Base-by-base conservation (phyloP, 2,329 filamentous ascomycete genomes). In the Paramyrothecium sp. region DNA sequence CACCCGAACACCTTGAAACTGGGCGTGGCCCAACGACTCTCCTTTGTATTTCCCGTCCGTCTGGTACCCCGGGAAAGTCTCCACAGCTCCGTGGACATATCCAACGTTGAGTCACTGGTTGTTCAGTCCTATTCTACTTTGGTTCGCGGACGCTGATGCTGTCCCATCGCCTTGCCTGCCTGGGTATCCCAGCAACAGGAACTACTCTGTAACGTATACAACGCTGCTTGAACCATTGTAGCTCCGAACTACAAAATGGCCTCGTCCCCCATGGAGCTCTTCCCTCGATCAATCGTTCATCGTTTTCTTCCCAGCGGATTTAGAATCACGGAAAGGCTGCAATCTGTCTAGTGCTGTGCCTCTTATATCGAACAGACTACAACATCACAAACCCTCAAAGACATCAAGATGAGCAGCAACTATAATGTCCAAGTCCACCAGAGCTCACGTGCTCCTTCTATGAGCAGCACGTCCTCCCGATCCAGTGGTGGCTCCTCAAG, bases 371-470 rank as follows among this genome's bases (percentile, higher is more conserved):
- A 30, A 30, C 10, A 30, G 4, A 4, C 4, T 5, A 30, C 26
- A 30, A 4, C 10, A 30, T 30, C 26, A 30, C 5, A 4, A 30
- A 30, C 26, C 26, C 10, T 30, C 5, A 5, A 10, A 30, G 26
- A 53, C 38, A 58, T 33, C 51, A 61, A 55, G 46, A 68, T 72
- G 66, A 61, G 60, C 58, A 60, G 60, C 53, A 61, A 60, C 50
- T 65, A 69, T 61, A 60, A 60, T 46, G 67, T 71, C 53, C 62
- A 73, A 55, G 64, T 74, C 56, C 73, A 74, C 61, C 71, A 74
- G 61, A 61, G 63, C 57, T 63, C 61, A 54, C 65, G 65, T 51
- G 63, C 63, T 54, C 60, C 69, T 54, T 71, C 68, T 20, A 63
- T 67, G 59, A 60, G 60, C 55, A 68, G 65, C 20, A 13, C 49